phyloP scores from a whole-genome alignment of 441 rosid genomes.

The Adansonia grandidieri region DNA sequence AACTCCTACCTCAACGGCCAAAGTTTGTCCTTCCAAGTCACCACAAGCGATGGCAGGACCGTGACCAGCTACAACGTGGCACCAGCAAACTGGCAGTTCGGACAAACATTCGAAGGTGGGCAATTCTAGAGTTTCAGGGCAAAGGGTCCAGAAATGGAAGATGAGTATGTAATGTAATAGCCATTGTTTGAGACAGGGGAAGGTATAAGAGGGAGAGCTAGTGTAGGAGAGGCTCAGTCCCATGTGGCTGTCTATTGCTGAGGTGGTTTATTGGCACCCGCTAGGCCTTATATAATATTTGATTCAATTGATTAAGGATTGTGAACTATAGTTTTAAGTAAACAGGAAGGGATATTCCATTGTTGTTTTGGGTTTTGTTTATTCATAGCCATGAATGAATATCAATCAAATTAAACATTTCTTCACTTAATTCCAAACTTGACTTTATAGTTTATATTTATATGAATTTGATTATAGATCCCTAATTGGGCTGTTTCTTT shows the following conservation, averaged over 20 bases:
- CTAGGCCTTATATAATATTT: slow-evolving; percentile 38
- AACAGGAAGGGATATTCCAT: neutral
- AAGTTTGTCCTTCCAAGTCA: slow-evolving; percentile 67
- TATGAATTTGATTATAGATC: neutral
- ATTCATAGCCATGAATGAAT: slow-evolving; percentile 1
- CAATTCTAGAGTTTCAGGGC: slow-evolving; percentile 47
- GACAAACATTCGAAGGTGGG: slow-evolving; percentile 72
- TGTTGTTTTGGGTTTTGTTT: slow-evolving; percentile 11
- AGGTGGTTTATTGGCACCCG: slow-evolving; percentile 77
- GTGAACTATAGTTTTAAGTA: slow-evolving; percentile 14
- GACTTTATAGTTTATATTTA: neutral
- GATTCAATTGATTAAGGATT: neutral
- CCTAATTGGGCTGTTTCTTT: neutral
- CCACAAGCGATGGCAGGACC: slow-evolving; percentile 75
- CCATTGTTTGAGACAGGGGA: slow-evolving; percentile 21
- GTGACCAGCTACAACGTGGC: slow-evolving; percentile 54
- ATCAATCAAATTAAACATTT: neutral
- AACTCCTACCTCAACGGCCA: slow-evolving; percentile 66
- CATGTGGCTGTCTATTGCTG: slow-evolving; percentile 35
- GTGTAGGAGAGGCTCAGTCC: slow-evolving; percentile 38
- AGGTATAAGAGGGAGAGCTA: slow-evolving; percentile 22
- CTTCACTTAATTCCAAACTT: neutral
- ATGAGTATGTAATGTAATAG: neutral
- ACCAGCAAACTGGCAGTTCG: slow-evolving; percentile 78
- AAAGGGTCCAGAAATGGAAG: neutral